Conservation (phyloP, 495 filamentous ascomycete species). For the Delitschia confertaspora region DNA sequence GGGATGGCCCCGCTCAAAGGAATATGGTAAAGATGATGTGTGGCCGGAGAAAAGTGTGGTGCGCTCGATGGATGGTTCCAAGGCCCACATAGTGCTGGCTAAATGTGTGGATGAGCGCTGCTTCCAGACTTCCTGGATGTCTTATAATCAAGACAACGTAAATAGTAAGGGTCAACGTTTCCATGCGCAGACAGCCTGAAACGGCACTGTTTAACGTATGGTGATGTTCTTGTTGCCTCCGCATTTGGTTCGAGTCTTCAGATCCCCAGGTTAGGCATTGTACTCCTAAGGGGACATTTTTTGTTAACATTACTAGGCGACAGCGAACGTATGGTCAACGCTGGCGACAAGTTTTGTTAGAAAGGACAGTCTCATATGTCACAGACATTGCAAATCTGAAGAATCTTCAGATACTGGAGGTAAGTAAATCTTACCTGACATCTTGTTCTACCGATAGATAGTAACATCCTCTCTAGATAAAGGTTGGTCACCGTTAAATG, state of each 20-base stretch:
- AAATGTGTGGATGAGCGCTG: constrained; percentile 24
- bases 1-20: too few relatives aligned
- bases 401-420: constrained; percentile 17
- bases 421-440: constrained; percentile 3
- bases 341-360: constrained; percentile 10
- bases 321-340: constrained; percentile 23
- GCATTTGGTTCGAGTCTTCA: constrained; percentile 11
- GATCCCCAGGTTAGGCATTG: background rate
- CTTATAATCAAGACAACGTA: constrained; percentile 20
- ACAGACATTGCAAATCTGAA: constrained; percentile 20
- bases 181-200: constrained; percentile 17
- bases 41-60: too few relatives aligned
- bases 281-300: too few relatives aligned
- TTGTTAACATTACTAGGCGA: background rate
- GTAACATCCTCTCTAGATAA: constrained; percentile 17
- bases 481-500: constrained; percentile 18
- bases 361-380: constrained; percentile 15
- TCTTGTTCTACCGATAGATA: constrained; percentile 11
- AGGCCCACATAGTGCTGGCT: constrained; percentile 14
- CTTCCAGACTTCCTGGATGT: constrained; percentile 13
- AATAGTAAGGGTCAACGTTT: constrained; percentile 20
- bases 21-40: too few relatives aligned
- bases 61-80: too few relatives aligned
- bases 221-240: constrained; percentile 22
- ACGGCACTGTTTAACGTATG: constrained; percentile 19